These are phyloP conservation scores for Xylariales sp. DNA, from an alignment of 2,329 filamentous ascomycete genomes.

Conservation along the genomic window DNA sequence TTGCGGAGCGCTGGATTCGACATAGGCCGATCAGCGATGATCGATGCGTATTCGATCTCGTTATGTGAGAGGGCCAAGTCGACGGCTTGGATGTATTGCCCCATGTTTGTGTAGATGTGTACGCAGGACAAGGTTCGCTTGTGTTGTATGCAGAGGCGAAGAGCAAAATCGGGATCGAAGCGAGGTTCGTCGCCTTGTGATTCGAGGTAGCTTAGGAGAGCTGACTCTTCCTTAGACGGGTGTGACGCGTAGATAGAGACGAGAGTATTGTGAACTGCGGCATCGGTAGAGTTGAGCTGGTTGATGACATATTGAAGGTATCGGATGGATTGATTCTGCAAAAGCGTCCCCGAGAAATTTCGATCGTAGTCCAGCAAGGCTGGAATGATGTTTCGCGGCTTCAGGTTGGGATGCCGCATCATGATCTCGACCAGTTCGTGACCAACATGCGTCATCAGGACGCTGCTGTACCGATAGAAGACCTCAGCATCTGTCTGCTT, in stretches of 20 bases:
- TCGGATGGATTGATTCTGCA: conserved; percentile 83
- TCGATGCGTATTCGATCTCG: conserved; percentile 82
- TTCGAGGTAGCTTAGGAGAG: conserved; percentile 83
- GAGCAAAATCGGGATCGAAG: conserved; percentile 93
- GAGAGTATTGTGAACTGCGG: conserved; percentile 93
- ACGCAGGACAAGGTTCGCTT: conserved; percentile 90
- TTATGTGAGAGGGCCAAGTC: conserved; percentile 86
- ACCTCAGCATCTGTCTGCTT: conserved; percentile 88
- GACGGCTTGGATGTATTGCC: conserved; percentile 87
- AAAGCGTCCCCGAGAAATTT: conserved; percentile 60
- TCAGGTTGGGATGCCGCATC: conserved; percentile 83
- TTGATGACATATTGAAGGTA: conserved; percentile 94
- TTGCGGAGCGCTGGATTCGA: conserved; percentile 78
- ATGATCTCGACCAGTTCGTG: conserved; percentile 89
- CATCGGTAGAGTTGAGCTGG: conserved; percentile 70
- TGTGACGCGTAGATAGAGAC: conserved; percentile 94
- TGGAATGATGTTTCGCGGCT: conserved; percentile 84
- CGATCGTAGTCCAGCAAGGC: conserved; percentile 92
- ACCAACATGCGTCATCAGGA: conserved; percentile 87
- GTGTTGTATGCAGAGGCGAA: conserved; percentile 92
- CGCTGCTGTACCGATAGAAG: conserved; percentile 94
- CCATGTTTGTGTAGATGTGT: conserved; percentile 96
- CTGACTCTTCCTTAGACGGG: conserved; percentile 75
- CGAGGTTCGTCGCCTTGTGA: conserved; percentile 80
- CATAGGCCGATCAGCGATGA: conserved; percentile 82